phyloP scores from a whole-genome alignment of 352 stramenopile species.

The Globisporangium sylvaticum region DNA sequence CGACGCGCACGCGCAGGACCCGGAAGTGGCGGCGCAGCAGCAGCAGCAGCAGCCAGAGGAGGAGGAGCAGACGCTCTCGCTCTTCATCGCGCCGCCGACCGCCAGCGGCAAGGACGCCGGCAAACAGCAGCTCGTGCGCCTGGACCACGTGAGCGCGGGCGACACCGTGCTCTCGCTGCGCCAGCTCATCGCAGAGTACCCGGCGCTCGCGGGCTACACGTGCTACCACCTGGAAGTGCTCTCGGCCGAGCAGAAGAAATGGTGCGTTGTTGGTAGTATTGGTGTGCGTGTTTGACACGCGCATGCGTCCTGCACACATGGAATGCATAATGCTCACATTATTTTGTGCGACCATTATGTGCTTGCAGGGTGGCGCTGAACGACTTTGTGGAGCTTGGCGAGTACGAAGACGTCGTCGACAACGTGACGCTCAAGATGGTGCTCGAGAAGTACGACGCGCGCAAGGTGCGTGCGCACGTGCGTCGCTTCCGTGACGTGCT shows the following conservation, averaged over 20 bases:
- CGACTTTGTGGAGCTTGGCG: slow-evolving; percentile 82
- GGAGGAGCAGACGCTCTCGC: slow-evolving; percentile 42
- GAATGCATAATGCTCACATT: not conserved
- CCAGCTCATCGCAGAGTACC: slow-evolving; percentile 83
- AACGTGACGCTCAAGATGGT: slow-evolving; percentile 71
- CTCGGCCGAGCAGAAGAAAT: slow-evolving; percentile 19
- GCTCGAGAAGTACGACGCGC: slow-evolving; percentile 84
- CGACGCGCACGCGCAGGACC: slow-evolving; percentile 18
- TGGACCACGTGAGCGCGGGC: slow-evolving; percentile 66
- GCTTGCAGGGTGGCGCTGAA: slow-evolving; percentile 56
- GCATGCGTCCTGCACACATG: not conserved
- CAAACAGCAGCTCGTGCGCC: slow-evolving; percentile 30
- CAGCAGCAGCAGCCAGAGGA: not conserved
- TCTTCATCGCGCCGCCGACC: slow-evolving; percentile 51
- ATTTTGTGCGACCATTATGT: not conserved
- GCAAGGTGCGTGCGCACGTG: slow-evolving; percentile 80
- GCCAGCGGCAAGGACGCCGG: not conserved
- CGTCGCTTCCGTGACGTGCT: slow-evolving; percentile 81
- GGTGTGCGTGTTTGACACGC: not conserved
- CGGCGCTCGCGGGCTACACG: slow-evolving; percentile 77
- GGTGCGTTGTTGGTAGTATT: slow-evolving; percentile 16
- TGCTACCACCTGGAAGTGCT: slow-evolving; percentile 80
- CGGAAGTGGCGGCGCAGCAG: slow-evolving; percentile 3
- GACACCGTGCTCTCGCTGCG: slow-evolving; percentile 82
- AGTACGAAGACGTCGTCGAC: slow-evolving; percentile 73